Evolutionary conservation across 306 rosid species (phyloP), one percentile per base, ranked within the genome.

Genomic region (Fragaria ananassa): DNA sequence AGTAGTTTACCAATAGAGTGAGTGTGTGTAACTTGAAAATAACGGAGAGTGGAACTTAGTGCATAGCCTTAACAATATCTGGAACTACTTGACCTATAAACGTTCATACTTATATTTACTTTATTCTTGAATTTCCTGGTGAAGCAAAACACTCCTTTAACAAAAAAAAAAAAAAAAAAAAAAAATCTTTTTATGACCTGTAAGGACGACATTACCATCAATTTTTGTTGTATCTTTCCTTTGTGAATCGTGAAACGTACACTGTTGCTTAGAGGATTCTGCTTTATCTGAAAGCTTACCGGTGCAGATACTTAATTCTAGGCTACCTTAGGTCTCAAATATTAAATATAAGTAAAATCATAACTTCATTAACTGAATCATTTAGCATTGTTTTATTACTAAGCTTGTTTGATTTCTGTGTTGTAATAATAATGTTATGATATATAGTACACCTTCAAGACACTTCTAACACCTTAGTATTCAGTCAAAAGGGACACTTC

Each of bases 401-500:
- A 13, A 46, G 34, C 11, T n/a, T 56, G 74, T 17, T 65, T 27
- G 25, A 51, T 73, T 45, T 57, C 29, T 9, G n/a, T 9, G 29
- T 74, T 42, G 45, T 39, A 31, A n/a, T 57, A 3, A 11, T 35
- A 4, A 19, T 60, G 31, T 76, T 50, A 42, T 41, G 56, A 12
- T 54, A 37, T 13, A 14, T 39, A 14, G 15, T 54, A 37, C 17
- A 14, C 39, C 25, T 3, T 50, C 47, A 18, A 63, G 54, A 13
- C 15, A 61, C 68, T 46, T 64, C 72, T 71, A 53, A 64, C 72
- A 47, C 77, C 66, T 61, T 68, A 74, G 64, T 79, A 78, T 81
- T 84, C 93, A 92, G 97, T 82, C 98, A 95, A 83, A 92, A 92
- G 71, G 89, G 93, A 50, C 90, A 84, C 80, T 95, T 92, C 80